Conservation (phyloP, 2,329 filamentous ascomycete genomes). For the Colletotrichum tanaceti region DNA sequence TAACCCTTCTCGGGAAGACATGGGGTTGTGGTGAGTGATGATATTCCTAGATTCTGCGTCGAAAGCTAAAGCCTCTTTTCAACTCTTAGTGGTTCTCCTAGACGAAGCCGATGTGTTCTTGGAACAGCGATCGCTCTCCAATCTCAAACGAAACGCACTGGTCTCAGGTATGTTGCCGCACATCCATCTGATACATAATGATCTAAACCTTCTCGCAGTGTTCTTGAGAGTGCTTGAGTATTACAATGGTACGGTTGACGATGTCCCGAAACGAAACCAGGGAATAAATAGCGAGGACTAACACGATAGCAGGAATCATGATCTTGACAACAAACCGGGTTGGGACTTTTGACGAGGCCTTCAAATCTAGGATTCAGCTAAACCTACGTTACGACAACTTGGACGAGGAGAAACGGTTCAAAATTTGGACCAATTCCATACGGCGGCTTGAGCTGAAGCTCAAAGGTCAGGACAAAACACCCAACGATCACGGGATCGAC, state of each 20-base stretch:
- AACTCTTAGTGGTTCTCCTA: constrained; percentile 44
- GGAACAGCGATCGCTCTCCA: constrained; percentile 49
- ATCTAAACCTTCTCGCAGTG: constrained; percentile 43
- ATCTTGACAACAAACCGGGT: constrained; percentile 62
- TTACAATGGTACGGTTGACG: constrained; percentile 45
- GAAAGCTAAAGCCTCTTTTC: too few relatives aligned
- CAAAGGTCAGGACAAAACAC: background rate
- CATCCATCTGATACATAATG: constrained; percentile 23
- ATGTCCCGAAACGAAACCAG: constrained; percentile 22
- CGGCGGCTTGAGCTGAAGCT: background rate
- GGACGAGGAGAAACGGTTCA: constrained; percentile 13
- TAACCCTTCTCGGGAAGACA: constrained; percentile 46
- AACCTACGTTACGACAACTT: constrained; percentile 49
- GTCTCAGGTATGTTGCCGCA: constrained; percentile 43
- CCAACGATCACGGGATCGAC: background rate
- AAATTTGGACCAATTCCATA: constrained; percentile 38
- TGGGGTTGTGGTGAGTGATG: constrained; percentile 48
- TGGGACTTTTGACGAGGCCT: constrained; percentile 53
- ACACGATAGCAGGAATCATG: constrained; percentile 51
- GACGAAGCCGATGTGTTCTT: constrained; percentile 49
- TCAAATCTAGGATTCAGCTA: constrained; percentile 53
- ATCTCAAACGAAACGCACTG: constrained; percentile 68
- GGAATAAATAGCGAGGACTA: background rate
- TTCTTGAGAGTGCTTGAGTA: constrained; percentile 53
- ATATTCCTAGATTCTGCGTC: background rate